Evolutionary conservation across 2,329 filamentous ascomycete species (phyloP), one percentile per base, ranked within the genome.

Genomic region (Fusarium mangiferae): DNA sequence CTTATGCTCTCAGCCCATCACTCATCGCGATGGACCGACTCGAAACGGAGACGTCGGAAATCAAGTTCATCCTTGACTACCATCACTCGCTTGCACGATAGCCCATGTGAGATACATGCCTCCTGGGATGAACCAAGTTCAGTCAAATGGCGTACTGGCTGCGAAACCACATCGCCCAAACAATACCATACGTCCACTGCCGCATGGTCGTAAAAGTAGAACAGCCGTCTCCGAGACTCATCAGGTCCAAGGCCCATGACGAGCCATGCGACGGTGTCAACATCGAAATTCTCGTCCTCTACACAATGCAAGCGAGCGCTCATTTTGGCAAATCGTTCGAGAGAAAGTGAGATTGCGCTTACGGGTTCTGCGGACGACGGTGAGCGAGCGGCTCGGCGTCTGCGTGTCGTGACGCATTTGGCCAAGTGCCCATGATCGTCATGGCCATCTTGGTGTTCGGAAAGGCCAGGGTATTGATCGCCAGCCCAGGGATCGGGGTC

Each of bases 91-190:
- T 20, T 45, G 9, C 57, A 60, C 6, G 18, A 24, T 7, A 30
- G 1, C 1, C 45, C 57, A 4, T 60, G 44, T 0, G 36, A 22
- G 6, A 12, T 6, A 3, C 26, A 41, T 5, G 24, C 35, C 2
- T 52, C 35, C 9, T 41, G 36, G 1, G 46, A 28, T 6, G 22
- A 38, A 6, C 6, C 26, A 17, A 60, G 26, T 7, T 38, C 35
- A 1, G 6, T 41, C 7, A 60, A 3, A 12, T 13, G 8, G 8
- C 28, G 12, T 6, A 60, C 8, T 6, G 45, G 12, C 5, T 52
- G 24, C 8, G 57, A 39, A 1, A 20, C 2, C 6, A 52, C 26
- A 24, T 41, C 26, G 2, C n/a, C 20, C 9, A 60, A 41, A 1
- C 36, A 52, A 13, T 35, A 35, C 45, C 57, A 60, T 24, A 26